Evolutionary conservation across 331 rosid genomes (phyloP).

Genomic region (Arachis monticola): DNA sequence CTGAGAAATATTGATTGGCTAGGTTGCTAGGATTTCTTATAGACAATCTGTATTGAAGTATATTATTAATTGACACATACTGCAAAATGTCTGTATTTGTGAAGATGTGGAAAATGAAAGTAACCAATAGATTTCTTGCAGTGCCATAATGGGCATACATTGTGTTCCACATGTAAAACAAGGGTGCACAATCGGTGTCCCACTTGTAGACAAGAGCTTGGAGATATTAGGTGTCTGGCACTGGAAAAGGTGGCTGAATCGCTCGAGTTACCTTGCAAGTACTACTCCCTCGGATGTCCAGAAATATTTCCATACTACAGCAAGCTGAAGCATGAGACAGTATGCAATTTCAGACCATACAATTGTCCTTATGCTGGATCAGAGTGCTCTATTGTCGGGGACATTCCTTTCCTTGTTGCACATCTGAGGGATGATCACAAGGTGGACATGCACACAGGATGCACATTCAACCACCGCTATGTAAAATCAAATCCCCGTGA

Average conservation of each 20-base stretch:
- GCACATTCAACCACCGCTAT: constrained; percentile 86
- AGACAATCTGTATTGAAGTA: background rate
- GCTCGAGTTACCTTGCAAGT: constrained; percentile 82
- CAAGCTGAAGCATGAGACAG: constrained; percentile 76
- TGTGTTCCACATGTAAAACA: constrained; percentile 89
- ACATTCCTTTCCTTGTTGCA: constrained; percentile 77
- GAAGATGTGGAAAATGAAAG: background rate
- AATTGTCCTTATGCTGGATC: constrained; percentile 89
- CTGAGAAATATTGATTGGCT: constrained; percentile 11
- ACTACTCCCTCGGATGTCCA: constrained; percentile 73
- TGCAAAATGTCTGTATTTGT: background rate
- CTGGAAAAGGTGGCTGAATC: constrained; percentile 90
- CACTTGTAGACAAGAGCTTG: constrained; percentile 89
- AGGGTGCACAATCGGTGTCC: constrained; percentile 89
- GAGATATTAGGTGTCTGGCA: constrained; percentile 86
- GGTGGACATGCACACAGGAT: constrained; percentile 86
- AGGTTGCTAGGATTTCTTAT: background rate
- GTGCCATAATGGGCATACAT: constrained; percentile 89
- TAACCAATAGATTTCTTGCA: constrained; percentile 43
- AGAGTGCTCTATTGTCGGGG: constrained; percentile 75
- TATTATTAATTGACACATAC: background rate
- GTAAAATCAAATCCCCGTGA: constrained; percentile 91
- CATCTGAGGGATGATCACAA: constrained; percentile 86
- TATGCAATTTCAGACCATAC: constrained; percentile 82
- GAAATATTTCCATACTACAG: constrained; percentile 84